Conservation (phyloP, 2,329 filamentous ascomycete species). For the Tolypocladium amazonense region DNA sequence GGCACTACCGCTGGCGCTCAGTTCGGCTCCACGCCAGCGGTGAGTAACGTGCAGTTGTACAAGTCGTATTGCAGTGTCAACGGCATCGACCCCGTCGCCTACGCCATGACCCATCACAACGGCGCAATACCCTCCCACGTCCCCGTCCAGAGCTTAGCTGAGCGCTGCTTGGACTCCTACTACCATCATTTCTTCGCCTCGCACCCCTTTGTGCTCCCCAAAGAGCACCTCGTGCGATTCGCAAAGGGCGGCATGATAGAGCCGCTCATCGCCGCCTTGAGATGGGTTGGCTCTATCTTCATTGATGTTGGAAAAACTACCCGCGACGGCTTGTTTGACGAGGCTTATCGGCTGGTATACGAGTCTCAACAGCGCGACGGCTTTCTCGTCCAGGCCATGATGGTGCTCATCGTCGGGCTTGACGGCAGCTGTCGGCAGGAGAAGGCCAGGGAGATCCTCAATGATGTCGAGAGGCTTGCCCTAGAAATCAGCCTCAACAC, state of each 20-base stretch:
- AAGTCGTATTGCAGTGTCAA: constrained; percentile 16
- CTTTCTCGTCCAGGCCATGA: constrained; percentile 64
- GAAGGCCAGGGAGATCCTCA: constrained; percentile 56
- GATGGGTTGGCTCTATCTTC: constrained; percentile 46
- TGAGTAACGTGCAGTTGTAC: constrained; percentile 29
- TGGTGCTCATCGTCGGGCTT: constrained; percentile 66
- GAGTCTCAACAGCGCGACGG: constrained; percentile 39
- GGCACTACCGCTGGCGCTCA: constrained; percentile 8
- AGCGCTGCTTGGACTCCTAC: constrained; percentile 47
- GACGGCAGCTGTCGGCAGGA: constrained; percentile 66
- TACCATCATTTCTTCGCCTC: constrained; percentile 47
- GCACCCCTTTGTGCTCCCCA: constrained; percentile 48
- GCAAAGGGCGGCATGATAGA: constrained; percentile 36
- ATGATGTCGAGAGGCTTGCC: constrained; percentile 58
- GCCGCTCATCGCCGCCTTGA: constrained; percentile 41
- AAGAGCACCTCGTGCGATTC: constrained; percentile 35
- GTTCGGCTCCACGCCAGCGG: constrained; percentile 9
- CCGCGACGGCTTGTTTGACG: constrained; percentile 43
- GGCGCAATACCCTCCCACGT: constrained; percentile 8
- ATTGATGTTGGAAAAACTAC: constrained; percentile 32
- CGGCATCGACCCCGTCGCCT: constrained; percentile 9
- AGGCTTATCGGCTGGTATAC: constrained; percentile 42
- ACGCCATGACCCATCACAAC: constrained; percentile 8
- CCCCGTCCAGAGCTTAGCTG: constrained; percentile 26
- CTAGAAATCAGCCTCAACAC: constrained; percentile 69